These are phyloP conservation scores for Coniochaeta prunicola DNA, from an alignment of 2,329 filamentous ascomycete genomes.

Conservation along the genomic window DNA sequence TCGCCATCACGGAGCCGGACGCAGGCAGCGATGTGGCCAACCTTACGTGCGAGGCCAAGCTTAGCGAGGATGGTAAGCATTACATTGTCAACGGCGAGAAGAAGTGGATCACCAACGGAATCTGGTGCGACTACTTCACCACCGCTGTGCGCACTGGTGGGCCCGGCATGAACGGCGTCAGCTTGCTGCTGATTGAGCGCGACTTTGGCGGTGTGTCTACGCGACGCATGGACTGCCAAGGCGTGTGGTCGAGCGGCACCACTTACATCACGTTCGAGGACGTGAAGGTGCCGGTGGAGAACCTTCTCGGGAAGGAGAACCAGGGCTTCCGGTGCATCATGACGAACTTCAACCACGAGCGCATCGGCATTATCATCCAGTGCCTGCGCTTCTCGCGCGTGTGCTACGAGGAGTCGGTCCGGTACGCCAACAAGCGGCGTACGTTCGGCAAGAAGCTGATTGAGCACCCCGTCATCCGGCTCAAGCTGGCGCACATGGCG, in stretches of 20 bases:
- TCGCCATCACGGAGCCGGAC: constrained; percentile 95
- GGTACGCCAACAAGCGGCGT: constrained; percentile 93
- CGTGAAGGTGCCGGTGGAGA: constrained; percentile 99
- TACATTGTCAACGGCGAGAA: constrained; percentile 99
- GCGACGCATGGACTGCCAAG: constrained; percentile 95
- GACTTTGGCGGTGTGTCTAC: constrained; percentile 79
- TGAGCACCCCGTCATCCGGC: constrained; percentile 91
- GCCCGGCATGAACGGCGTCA: constrained; percentile 87
- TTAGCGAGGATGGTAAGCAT: constrained; percentile 92
- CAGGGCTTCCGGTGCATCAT: constrained; percentile 98
- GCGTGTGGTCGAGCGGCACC: constrained; percentile 90
- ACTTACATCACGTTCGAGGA: constrained; percentile 99
- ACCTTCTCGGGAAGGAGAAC: constrained; percentile 95
- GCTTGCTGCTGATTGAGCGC: constrained; percentile 86
- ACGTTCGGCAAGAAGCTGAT: constrained; percentile 97
- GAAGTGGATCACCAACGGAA: constrained; percentile 99
- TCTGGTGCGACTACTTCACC: constrained; percentile 97
- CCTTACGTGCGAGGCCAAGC: constrained; percentile 89
- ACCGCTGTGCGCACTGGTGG: constrained; percentile 88
- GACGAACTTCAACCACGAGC: constrained; percentile 99
- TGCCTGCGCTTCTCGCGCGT: constrained; percentile 91
- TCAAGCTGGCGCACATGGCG: constrained; percentile 98
- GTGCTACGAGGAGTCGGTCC: constrained; percentile 93
- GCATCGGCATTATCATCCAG: constrained; percentile 98
- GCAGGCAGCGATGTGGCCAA: constrained; percentile 94